Base-by-base conservation (phyloP, 139 green algal genomes). In the Coelastrella sp. region DNA sequence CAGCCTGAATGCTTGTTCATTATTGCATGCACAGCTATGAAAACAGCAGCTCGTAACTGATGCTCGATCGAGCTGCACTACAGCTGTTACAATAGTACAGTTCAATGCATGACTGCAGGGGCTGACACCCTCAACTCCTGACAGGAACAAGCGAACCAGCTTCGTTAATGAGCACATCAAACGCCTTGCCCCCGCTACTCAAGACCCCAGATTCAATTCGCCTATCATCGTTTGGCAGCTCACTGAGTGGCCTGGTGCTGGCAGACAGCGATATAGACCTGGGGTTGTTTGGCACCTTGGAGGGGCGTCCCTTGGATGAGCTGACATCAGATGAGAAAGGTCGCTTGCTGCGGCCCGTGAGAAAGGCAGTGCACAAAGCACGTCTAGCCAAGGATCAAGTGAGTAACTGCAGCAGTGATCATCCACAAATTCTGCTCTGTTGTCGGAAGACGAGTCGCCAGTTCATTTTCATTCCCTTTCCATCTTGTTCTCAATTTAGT, bases 201-300 rank as follows among this genome's bases (percentile, higher is more conserved):
- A 56, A 80, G 17, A 20, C 54, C 19, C 68, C 47, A 10, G 66
- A 88, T n/a, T 7, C 58, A 4, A 77, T 87, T 4, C 32, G 6
- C 3, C 65, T 88, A n/a, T 68, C 83, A 7, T n/a, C 83, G 0
- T 88, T 88, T 57, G 83, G 83, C 54, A 71, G 47, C 7, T 80
- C 68, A 58, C 68, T 80, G 0, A 88, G 83, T 19, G 83, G 83
- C 6, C 68, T 88, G 2, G 80, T 66, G 20, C 80, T 86, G 11
- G 61, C 61, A 64, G 32, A 61, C 83, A 88, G 83, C 17, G 83
- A 88, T 66, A 57, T 88, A 13, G 83, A 88, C 68, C 68, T 88
- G 17, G 83, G 83, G 16, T 6, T 88, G 54, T 88, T 88, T 88
- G 83, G 83, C 74, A 57, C 22, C 2, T 14, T 80, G 7, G 7